A percentile compares a stretch with the other conserved stretches of the same genome.
phyloP scores from a whole-genome alignment of 1,139 yeast species.

The Geotrichum reessii region DNA sequence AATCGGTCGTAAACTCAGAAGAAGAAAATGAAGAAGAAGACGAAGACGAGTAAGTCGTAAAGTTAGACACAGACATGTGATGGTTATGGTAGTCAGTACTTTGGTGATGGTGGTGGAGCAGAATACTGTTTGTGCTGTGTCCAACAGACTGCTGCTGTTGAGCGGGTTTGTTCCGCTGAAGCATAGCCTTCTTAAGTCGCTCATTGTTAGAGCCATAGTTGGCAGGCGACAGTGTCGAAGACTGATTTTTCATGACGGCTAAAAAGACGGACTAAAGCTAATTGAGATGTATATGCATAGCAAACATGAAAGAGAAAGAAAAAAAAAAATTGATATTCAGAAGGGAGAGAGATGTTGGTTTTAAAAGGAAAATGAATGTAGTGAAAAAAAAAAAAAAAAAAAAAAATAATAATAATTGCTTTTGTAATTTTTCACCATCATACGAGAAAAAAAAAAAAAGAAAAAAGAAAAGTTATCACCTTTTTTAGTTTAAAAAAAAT shows the following conservation, averaged over 20 bases:
- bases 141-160: neutral
- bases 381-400: neutral
- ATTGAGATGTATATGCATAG: neutral
- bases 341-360: neutral
- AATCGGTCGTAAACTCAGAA: slow-evolving; percentile 8
- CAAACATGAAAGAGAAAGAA: neutral
- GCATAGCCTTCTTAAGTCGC: slow-evolving; percentile 12
- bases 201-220: slow-evolving; percentile 8
- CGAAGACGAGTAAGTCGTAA: neutral
- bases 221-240: neutral
- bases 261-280: neutral
- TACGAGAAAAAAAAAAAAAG: neutral
- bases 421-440: neutral
- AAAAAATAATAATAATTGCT: neutral
- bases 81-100: slow-evolving; percentile 7
- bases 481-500: too few relatives aligned
- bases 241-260: neutral
- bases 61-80: slow-evolving; percentile 6
- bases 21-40: slow-evolving; percentile 4
- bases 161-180: slow-evolving; percentile 10
- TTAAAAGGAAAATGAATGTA: too few relatives aligned
- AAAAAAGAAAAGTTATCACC: neutral
- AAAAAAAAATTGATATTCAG: neutral
- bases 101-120: slow-evolving; percentile 1
- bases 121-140: neutral